These are phyloP conservation scores for Chalciporus sphaerocephalus DNA, from an alignment of 768 basidiomycete genomes.

Conservation along the genomic window DNA sequence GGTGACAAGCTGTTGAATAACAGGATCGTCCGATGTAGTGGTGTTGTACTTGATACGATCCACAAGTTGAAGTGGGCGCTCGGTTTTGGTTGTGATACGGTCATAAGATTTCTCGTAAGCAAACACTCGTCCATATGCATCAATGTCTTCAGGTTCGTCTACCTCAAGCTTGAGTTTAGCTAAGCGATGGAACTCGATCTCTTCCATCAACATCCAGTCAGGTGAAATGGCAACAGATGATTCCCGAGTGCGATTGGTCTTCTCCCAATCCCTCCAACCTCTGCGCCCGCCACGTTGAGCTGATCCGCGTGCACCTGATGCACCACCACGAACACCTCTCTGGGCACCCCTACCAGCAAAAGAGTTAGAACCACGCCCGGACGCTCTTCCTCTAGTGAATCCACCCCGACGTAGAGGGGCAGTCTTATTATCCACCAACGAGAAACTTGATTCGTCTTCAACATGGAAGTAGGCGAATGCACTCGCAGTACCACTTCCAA, in stretches of 20 bases:
- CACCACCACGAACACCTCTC: conserved; percentile 44
- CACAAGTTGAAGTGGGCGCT: conserved; percentile 84
- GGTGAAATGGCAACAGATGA: conserved; percentile 90
- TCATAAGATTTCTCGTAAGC: conserved; percentile 94
- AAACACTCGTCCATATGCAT: conserved; percentile 84
- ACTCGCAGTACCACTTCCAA: conserved; percentile 84
- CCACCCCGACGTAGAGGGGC: conserved; percentile 67
- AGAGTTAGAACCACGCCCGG: conserved; percentile 33
- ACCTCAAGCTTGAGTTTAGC: conserved; percentile 91
- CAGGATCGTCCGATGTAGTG: conserved; percentile 95
- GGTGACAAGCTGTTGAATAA: conserved; percentile 88
- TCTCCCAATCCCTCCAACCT: conserved; percentile 94
- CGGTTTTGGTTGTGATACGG: conserved; percentile 89
- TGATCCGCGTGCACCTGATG: conserved; percentile 41
- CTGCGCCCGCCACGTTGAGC: conserved; percentile 42
- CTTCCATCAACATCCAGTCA: conserved; percentile 93
- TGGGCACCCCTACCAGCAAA: conserved; percentile 41
- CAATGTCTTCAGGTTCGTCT: conserved; percentile 83
- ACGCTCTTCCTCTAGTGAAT: conserved; percentile 50
- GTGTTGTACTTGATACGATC: conserved; percentile 97
- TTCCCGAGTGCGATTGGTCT: conserved; percentile 85
- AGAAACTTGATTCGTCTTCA: conserved; percentile 96
- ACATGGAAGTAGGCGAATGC: conserved; percentile 97
- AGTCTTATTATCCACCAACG: conserved; percentile 87
- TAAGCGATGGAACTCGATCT: conserved; percentile 93